Conservation (phyloP, 2,329 filamentous ascomycete genomes). For the Aspergillus bombycis region DNA sequence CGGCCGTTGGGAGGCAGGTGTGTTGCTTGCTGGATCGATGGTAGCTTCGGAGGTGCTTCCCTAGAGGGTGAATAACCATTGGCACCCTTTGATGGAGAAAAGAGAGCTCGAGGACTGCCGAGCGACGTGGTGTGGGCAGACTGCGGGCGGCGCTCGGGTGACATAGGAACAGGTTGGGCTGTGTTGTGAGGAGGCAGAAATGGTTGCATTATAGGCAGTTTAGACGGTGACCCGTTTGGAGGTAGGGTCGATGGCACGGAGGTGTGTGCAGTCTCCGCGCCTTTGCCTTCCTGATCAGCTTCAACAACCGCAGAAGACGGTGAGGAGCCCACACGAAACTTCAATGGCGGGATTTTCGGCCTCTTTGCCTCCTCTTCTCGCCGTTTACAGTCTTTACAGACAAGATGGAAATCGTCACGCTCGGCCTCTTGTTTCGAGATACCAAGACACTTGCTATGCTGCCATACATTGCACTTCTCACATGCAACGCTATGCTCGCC, state of each 20-base stretch:
- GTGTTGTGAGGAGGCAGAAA: slow-evolving; percentile 17
- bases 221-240: slow-evolving; percentile 27
- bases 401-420: slow-evolving; percentile 80
- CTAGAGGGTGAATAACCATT: slow-evolving; percentile 33
- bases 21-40: slow-evolving; percentile 31
- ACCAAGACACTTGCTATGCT: slow-evolving; percentile 89
- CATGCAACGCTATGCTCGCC: slow-evolving; percentile 92
- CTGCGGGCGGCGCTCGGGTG: slow-evolving; percentile 36
- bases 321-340: slow-evolving; percentile 58
- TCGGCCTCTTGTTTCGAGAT: slow-evolving; percentile 80
- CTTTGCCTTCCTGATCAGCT: slow-evolving; percentile 24
- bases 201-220: slow-evolving; percentile 21
- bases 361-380: slow-evolving; percentile 65
- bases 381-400: slow-evolving; percentile 77
- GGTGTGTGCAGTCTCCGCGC: slow-evolving; percentile 18
- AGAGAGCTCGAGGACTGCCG: slow-evolving; percentile 33
- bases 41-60: slow-evolving; percentile 29
- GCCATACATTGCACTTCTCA: slow-evolving; percentile 93
- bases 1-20: slow-evolving; percentile 33
- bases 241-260: slow-evolving; percentile 23
- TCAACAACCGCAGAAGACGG: slow-evolving; percentile 36
- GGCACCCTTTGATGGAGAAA: slow-evolving; percentile 36
- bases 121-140: slow-evolving; percentile 26
- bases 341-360: slow-evolving; percentile 65
- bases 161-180: slow-evolving; percentile 21